phyloP scores from a whole-genome alignment of 148 eudicot species.

The Amaranthus hypochondriacus region DNA sequence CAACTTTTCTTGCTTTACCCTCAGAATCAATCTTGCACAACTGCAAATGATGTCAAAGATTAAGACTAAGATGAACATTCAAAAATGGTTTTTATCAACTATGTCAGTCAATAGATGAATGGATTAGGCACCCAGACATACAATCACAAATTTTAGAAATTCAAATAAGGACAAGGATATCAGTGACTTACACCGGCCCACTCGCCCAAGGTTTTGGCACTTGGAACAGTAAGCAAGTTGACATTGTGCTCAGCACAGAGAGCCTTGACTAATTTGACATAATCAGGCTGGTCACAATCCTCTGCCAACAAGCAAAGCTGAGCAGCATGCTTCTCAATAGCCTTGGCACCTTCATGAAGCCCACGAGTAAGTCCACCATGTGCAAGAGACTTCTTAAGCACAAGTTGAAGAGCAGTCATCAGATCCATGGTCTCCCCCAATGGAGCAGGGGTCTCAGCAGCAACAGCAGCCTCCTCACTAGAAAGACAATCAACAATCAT shows the following conservation, averaged over 20 bases:
- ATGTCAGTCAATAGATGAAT: too few relatives aligned
- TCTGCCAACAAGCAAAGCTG: slow-evolving; percentile 44
- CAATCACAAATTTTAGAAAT: too few relatives aligned
- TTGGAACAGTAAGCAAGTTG: slow-evolving; percentile 32
- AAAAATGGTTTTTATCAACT: too few relatives aligned
- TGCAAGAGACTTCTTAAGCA: slow-evolving; percentile 34
- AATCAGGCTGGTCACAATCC: slow-evolving; percentile 43
- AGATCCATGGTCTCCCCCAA: slow-evolving; percentile 39
- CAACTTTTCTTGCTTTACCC: slow-evolving; percentile 35
- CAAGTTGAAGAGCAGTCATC: slow-evolving; percentile 38
- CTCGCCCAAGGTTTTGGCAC: slow-evolving; percentile 43
- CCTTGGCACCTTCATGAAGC: slow-evolving; percentile 40
- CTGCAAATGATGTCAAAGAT: slow-evolving; percentile 8
- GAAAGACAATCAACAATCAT: not conserved
- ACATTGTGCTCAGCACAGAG: slow-evolving; percentile 47
- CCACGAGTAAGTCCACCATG: slow-evolving; percentile 45
- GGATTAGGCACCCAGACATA: too few relatives aligned
- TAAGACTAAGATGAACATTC: too few relatives aligned
- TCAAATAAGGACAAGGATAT: not conserved
- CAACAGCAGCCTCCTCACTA: slow-evolving; percentile 33
- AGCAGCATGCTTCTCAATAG: slow-evolving; percentile 45
- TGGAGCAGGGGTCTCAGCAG: slow-evolving; percentile 26
- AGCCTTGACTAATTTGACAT: slow-evolving; percentile 36
- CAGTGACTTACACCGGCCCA: slow-evolving; percentile 38
- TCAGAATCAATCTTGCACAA: slow-evolving; percentile 34